These are phyloP conservation scores for Globisporangium orthogonon DNA, from an alignment of 352 stramenopile genomes.

Conservation along the genomic window DNA sequence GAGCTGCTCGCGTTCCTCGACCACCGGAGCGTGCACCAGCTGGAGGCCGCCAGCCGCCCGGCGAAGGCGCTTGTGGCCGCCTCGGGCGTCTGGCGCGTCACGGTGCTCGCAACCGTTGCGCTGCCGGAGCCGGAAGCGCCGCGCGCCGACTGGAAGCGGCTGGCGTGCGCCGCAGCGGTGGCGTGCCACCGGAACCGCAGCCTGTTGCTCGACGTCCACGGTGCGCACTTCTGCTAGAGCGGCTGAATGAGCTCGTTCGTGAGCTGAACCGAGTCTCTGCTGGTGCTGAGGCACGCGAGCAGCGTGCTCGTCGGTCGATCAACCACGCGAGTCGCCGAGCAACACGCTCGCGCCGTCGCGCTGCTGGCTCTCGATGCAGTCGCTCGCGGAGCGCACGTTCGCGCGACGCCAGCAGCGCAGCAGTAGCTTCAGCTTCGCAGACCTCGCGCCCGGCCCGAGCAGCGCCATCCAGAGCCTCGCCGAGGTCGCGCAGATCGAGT, in stretches of 20 bases:
- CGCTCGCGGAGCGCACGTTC: constrained; percentile 21
- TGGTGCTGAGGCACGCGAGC: neutral
- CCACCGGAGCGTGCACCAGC: constrained; percentile 21
- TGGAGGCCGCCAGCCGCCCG: constrained; percentile 14
- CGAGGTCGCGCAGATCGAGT: constrained; percentile 49
- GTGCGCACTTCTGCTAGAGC: constrained; percentile 3
- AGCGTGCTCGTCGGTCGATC: constrained; percentile 27
- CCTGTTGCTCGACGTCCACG: constrained; percentile 19
- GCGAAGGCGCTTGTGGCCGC: constrained; percentile 10
- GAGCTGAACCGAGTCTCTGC: too few relatives aligned
- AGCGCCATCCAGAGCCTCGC: constrained; percentile 31
- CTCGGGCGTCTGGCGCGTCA: constrained; percentile 17
- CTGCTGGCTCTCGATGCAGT: constrained; percentile 26
- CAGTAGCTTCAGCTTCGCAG: neutral
- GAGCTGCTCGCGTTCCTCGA: constrained; percentile 21
- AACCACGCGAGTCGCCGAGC: constrained; percentile 19
- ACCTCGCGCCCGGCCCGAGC: neutral
- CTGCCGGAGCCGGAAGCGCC: constrained; percentile 1
- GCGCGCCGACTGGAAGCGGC: constrained; percentile 19
- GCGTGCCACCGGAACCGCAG: constrained; percentile 10
- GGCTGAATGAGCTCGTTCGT: too few relatives aligned
- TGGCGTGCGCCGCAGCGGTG: constrained; percentile 17
- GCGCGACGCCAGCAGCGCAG: constrained; percentile 11
- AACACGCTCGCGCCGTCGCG: constrained; percentile 30
- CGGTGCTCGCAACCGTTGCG: constrained; percentile 9